Base-by-base conservation (phyloP, 305 asterid genomes). In the Rubia tinctorum region DNA sequence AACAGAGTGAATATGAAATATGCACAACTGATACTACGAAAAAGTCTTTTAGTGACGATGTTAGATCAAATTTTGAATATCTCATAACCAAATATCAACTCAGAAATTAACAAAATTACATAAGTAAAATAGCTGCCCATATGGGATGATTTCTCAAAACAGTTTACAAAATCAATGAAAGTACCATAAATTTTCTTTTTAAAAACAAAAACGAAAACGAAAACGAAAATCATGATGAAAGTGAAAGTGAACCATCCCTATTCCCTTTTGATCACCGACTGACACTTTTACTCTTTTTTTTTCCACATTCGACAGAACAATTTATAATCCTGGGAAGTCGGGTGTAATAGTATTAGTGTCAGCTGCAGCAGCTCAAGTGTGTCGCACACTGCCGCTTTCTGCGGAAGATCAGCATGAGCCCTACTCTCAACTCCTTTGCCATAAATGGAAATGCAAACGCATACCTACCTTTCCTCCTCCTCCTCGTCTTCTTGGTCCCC, bases 311-410 rank as follows among this genome's bases (percentile, higher is more conserved):
- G 73, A 42, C 62, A 56, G 58, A 39, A 58, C 77, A 61, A 37
- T 45, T 75, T 68, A 45, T 37, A 45, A 42, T 30, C 58, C 51
- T 70, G 18, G 53, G 51, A 39, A 39, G 47, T 63, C 42, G 43
- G 12, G 20, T 20, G 20, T 58, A 53, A 53, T 8, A 37, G 49
- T 44, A 72, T 70, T 71, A 12, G 40, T 67, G 80, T 64, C 72
- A 64, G 69, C 64, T 59, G 8, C 68, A 56, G 72, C 73, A 34
- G 61, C 55, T 66, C 70, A 7, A 18, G 12, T 65, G 27, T 65
- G 45, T 39, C 80, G 80, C 74, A 71, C 77, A 80, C 77, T 77
- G 81, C 74, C 84, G 78, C 72, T 79, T 78, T 56, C 80, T 47
- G 72, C 81, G 75, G 81, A 83, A 82, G 66, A 59, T 60, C 80